A percentile compares a stretch with the other conserved stretches of the same genome.
Evolutionary conservation across 2,329 filamentous ascomycete species (phyloP).

Genomic region (Magnaporthales sp.): DNA sequence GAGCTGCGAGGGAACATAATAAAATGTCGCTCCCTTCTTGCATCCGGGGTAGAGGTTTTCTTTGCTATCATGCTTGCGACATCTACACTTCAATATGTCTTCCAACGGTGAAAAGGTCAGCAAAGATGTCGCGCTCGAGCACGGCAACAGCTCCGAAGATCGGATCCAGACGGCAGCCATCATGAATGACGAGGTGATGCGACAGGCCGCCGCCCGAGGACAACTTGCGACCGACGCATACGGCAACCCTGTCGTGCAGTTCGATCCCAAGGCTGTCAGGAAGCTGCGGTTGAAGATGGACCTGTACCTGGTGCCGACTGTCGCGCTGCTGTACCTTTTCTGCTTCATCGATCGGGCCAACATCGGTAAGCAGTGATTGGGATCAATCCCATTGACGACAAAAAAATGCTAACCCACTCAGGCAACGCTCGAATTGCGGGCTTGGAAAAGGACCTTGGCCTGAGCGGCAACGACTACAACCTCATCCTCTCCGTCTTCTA

Average conservation of each 20-base stretch:
- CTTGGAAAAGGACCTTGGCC: slow-evolving; percentile 50
- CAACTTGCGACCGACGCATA: slow-evolving; percentile 40
- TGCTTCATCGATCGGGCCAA: slow-evolving; percentile 71
- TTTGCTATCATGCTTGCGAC: neutral
- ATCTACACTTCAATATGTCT: neutral
- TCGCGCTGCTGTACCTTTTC: slow-evolving; percentile 59
- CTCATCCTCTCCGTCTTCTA: slow-evolving; percentile 60
- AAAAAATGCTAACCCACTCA: slow-evolving; percentile 16
- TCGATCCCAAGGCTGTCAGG: slow-evolving; percentile 48
- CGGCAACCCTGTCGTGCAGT: slow-evolving; percentile 39
- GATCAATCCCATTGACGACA: neutral
- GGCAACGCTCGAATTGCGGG: slow-evolving; percentile 62
- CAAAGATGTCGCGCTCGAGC: neutral
- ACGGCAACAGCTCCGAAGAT: neutral
- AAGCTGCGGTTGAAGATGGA: slow-evolving; percentile 57
- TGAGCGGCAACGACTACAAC: slow-evolving; percentile 62
- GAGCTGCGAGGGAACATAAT: neutral
- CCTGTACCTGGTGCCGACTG: slow-evolving; percentile 54
- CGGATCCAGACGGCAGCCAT: neutral
- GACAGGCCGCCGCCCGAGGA: slow-evolving; percentile 29
- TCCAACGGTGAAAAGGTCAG: neutral
- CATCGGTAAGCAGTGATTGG: slow-evolving; percentile 40
- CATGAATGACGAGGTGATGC: neutral
- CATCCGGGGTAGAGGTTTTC: neutral
- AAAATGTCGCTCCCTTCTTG: neutral